A percentile compares a stretch with the other conserved stretches of the same genome.
Conservation (phyloP, 2,329 filamentous ascomycete species). For the Gaeumannomyces tritici region DNA sequence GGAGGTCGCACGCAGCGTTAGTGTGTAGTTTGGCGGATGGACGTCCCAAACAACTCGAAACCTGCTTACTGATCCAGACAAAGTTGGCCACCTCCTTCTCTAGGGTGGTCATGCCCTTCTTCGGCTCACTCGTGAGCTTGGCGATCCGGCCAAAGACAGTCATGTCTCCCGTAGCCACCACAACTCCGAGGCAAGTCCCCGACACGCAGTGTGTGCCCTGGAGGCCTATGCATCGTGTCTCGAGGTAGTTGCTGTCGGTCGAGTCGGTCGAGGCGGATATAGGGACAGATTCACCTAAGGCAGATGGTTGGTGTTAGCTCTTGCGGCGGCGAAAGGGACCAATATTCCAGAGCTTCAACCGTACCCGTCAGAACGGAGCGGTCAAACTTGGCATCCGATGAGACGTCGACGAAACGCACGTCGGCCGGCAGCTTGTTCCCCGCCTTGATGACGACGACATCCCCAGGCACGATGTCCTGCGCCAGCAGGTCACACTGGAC, state of each 20-base stretch:
- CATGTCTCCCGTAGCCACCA: slow-evolving; percentile 61
- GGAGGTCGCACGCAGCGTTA: background rate
- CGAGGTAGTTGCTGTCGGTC: slow-evolving; percentile 65
- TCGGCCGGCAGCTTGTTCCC: slow-evolving; percentile 70
- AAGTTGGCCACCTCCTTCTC: slow-evolving; percentile 67
- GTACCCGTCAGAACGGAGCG: slow-evolving; percentile 61
- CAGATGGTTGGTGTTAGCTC: background rate
- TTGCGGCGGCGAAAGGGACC: background rate
- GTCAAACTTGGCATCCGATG: slow-evolving; percentile 62
- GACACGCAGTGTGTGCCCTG: slow-evolving; percentile 73
- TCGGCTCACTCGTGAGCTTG: slow-evolving; percentile 59
- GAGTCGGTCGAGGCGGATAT: slow-evolving; percentile 54
- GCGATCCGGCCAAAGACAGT: slow-evolving; percentile 73
- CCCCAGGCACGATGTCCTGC: slow-evolving; percentile 59
- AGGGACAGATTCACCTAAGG: slow-evolving; percentile 54
- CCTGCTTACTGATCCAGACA: slow-evolving; percentile 43
- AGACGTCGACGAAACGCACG: slow-evolving; percentile 58
- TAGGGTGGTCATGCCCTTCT: slow-evolving; percentile 56
- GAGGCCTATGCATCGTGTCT: slow-evolving; percentile 66
- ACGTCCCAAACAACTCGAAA: background rate
- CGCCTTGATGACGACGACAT: slow-evolving; percentile 57
- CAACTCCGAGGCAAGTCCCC: slow-evolving; percentile 55
- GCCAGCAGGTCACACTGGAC: slow-evolving; percentile 30
- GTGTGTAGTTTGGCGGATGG: background rate
- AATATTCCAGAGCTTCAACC: background rate